Conservation (phyloP, 2,329 filamentous ascomycete species). For the Nemania serpens region DNA sequence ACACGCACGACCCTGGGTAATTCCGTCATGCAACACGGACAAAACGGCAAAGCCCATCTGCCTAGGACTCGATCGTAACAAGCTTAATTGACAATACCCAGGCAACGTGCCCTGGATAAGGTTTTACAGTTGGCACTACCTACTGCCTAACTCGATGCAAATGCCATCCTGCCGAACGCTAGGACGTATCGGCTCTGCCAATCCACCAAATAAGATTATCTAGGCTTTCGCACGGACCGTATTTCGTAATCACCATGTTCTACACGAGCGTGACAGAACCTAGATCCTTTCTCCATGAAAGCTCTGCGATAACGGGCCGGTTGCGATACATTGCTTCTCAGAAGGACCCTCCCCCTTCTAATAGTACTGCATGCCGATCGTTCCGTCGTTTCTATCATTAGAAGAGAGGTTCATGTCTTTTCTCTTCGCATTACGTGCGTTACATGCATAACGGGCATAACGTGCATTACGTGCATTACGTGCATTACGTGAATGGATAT, state of each 20-base stretch:
- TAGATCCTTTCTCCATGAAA: neutral
- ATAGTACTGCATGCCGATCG: neutral
- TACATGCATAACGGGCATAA: neutral
- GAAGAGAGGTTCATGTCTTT: neutral
- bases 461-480: too few relatives aligned
- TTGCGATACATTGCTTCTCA: neutral
- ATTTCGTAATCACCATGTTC: neutral
- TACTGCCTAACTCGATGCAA: neutral
- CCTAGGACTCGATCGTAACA: conserved; percentile 11
- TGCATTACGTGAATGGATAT: too few relatives aligned
- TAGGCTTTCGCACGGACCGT: neutral
- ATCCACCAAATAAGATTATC: conserved; percentile 26
- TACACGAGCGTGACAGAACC: neutral
- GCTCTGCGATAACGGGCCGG: neutral
- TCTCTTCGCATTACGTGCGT: neutral
- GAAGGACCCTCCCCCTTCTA: too few relatives aligned
- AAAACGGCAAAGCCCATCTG: too few relatives aligned
- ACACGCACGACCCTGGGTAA: neutral
- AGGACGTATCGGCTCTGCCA: conserved; percentile 13
- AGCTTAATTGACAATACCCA: conserved; percentile 15
- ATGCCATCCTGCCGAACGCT: conserved; percentile 21
- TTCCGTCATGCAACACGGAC: too few relatives aligned
- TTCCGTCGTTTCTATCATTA: conserved; percentile 3
- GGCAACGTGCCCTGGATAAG: neutral
- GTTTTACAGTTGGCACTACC: neutral